Base-by-base conservation (phyloP, 768 basidiomycete genomes). In the Boletus sensibilis region DNA sequence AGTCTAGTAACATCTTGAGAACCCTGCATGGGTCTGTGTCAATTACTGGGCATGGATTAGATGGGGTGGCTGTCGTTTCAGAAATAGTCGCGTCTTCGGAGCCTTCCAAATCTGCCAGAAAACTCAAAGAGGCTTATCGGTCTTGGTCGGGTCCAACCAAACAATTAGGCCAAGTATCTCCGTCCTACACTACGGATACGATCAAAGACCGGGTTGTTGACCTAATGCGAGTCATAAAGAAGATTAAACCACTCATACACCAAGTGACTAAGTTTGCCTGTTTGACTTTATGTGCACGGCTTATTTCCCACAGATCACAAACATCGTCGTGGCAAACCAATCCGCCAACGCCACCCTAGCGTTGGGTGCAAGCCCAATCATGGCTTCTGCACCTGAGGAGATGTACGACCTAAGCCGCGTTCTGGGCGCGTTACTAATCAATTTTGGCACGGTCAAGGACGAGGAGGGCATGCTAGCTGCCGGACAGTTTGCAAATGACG, bases 311-410 rank as follows among this genome's bases (percentile, higher is more conserved):
- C 52, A 94, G 92, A 94, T 96, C 57, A 95, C 94, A 5, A 93
- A 96, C 65, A 85, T 79, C 20, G 94, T 97, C 16, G 92, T 93
- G 31, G 83, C 86, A 20, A 94, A 86, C 20, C 94, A 95, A 74
- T 91, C 88, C 5, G 93, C 94, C 21, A 97, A 96, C 67, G 81
- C 89, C 2, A 96, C 94, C 2, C 79, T 98, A 7, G 92, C 93
- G 0, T 65, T 97, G 5, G 89, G 90, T 18, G 93, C 86, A 14
- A 94, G 91, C 56, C 95, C 95, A 0, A 94, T 98, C 67, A 98
- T 98, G 95, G 90, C 94, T 3, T 87, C 90, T 20, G 84, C 87
- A 23, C 80, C 87, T 1, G 77, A 81, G 55, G 95, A 98, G 68
- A 93, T 94, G 80, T 79, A 82, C 27, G 90, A 95, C 57, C 78